These are phyloP conservation scores for Apiospora pterosperma DNA, from an alignment of 2,329 filamentous ascomycete species.

Conservation along the genomic window DNA sequence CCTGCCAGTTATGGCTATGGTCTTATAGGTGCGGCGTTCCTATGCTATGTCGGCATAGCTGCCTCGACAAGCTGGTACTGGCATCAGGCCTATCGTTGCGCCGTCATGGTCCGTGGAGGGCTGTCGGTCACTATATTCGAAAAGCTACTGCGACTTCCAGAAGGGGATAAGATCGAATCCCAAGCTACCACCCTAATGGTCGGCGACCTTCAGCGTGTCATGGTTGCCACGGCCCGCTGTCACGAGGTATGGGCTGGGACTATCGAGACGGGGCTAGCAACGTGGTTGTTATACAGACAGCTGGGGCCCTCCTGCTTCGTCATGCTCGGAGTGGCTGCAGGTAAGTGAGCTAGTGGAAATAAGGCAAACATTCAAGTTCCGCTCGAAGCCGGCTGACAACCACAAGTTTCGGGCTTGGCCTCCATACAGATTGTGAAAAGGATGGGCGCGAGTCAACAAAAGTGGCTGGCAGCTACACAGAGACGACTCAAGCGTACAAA, in stretches of 20 bases:
- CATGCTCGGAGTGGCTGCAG: background rate
- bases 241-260: background rate
- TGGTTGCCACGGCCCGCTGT: background rate
- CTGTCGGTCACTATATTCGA: background rate
- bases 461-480: background rate
- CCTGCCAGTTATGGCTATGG: constrained; percentile 15
- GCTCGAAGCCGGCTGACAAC: background rate
- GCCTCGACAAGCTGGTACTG: background rate
- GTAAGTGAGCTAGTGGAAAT: background rate
- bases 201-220: background rate
- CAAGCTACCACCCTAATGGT: background rate
- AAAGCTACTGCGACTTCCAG: background rate
- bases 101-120: background rate
- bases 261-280: background rate
- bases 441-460: background rate
- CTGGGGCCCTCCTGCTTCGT: background rate
- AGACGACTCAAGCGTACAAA: background rate
- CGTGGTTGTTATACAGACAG: background rate
- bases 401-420: background rate
- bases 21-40: constrained; percentile 15
- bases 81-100: background rate
- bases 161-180: background rate
- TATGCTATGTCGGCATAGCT: constrained; percentile 16
- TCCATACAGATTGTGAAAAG: background rate
- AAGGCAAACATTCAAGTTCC: background rate